Evolutionary conservation across 768 basidiomycete genomes (phyloP), one percentile per base, ranked within the genome.

Genomic region (Scleroderma bovista): DNA sequence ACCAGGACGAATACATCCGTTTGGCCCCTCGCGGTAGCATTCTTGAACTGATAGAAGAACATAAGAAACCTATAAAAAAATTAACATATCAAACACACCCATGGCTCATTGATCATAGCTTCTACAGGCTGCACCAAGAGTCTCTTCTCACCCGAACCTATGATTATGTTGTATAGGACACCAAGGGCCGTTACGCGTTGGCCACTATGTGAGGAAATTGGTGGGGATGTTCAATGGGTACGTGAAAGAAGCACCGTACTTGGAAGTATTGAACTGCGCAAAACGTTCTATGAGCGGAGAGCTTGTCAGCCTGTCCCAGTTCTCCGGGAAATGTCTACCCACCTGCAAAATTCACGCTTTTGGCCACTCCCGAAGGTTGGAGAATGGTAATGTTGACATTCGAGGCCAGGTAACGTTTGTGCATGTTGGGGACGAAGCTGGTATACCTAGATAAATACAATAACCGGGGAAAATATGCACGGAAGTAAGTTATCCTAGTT

Each of bases 321-420:
- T 3, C n/a, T n/a, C 31, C 6, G 23, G 17, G 13, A 13, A 41
- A 12, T 34, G 8, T 29, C 26, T 11, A 55, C 70, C 48, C 51
- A 73, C 74, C 68, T n/a, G 79, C 78, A 34, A 79, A 62, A 0
- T 76, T 75, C 2, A 75, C 67, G 44, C 65, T 75, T 53, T 66
- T 61, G 1, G 51, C 52, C 20, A 67, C 50, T 16, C 69, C 72
- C 11, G 64, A 46, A 33, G 69, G 57, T 57, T 78, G 74, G 12
- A 73, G 52, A 10, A 86, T 60, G 1, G 90, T 92, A 61, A 95
- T 88, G 68, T 94, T 88, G 47, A 81, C 87, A 58, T 95, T 95
- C 2, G 85, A 88, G 1, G 89, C 81, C 42, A 96, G 70, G 64
- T 92, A 93, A 41, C 83, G 75, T 6, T 86, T 88, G 8, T 78